Evolutionary conservation across 768 basidiomycete species (phyloP), one percentile per base, ranked within the genome.

Genomic region (Suillus alpinus): DNA sequence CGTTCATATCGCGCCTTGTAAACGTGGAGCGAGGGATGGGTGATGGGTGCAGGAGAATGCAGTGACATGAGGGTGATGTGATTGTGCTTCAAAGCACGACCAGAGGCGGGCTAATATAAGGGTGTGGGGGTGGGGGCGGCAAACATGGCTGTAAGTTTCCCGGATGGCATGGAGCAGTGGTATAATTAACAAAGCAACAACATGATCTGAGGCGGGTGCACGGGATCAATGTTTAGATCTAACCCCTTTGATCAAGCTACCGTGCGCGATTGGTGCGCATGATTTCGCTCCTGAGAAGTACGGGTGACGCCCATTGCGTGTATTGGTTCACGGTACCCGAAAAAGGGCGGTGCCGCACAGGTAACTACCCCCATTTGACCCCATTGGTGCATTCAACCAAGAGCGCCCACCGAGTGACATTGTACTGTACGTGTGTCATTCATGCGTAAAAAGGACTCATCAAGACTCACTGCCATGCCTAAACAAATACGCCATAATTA

Each of bases 21-120:
- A 37, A 36, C 31, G 49, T 58, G 57, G 49, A 50, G 50, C 7
- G 59, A 57, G 63, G 49, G 31, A 44, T 62, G 60, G 39, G 32
- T 16, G 53, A 37, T 49, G 37, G 43, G 12, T 46, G 51, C 59
- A 34, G 64, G 41, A 29, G 49, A 32, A 65, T 64, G 12, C 64
- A 74, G 26, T 26, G 26, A 39, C 53, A 55, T 72, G 55, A 55
- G 31, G 55, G 63, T n/a, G 36, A 36, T 61, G 6, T 32, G 47
- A 49, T 60, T 39, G 20, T 46, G 39, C 23, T 47, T 62, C 58
- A 36, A 59, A 60, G 56, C 36, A 53, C 58, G 43, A 40, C 32
- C 29, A 56, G 18, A n/a, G 50, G 56, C 29, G 49, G 20, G 29
- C 65, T 68, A 71, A 74, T 73, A 72, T 72, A 72, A 39, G 53